Conservation (phyloP, 192 early-diverging fungal species). For the Coemansia sp. region DNA sequence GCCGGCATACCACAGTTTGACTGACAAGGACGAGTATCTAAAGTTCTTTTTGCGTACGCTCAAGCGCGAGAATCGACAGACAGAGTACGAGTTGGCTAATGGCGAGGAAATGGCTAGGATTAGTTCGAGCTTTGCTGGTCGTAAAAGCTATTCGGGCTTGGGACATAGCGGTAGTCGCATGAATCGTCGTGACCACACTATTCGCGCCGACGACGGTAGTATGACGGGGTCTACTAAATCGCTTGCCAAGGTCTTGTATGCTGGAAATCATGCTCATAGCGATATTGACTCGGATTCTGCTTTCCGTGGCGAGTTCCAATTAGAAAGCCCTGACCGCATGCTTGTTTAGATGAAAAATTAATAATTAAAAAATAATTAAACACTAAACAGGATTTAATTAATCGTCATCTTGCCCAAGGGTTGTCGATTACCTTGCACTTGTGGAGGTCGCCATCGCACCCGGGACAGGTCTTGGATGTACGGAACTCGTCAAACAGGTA, state of each 20-base stretch:
- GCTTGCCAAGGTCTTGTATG: conserved; percentile 14
- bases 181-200: neutral
- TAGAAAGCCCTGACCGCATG: neutral
- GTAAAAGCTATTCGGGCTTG: neutral
- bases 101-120: conserved; percentile 20
- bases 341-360: conserved; percentile 1
- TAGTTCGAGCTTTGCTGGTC: conserved; percentile 7
- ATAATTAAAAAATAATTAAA: neutral
- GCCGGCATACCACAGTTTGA: conserved; percentile 26
- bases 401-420: too few relatives aligned
- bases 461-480: too few relatives aligned
- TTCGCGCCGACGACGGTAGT: neutral
- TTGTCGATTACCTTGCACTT: too few relatives aligned
- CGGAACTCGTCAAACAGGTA: too few relatives aligned
- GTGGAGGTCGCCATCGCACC: too few relatives aligned
- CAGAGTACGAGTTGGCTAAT: conserved; percentile 44
- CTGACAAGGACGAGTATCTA: conserved; percentile 24
- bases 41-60: conserved; percentile 28
- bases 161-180: neutral
- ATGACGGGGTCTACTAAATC: conserved; percentile 24
- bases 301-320: neutral
- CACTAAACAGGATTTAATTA: too few relatives aligned
- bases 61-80: conserved; percentile 17
- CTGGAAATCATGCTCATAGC: neutral
- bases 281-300: neutral